Conservation (phyloP, 305 asterid species). For the Plantago coronopus region DNA sequence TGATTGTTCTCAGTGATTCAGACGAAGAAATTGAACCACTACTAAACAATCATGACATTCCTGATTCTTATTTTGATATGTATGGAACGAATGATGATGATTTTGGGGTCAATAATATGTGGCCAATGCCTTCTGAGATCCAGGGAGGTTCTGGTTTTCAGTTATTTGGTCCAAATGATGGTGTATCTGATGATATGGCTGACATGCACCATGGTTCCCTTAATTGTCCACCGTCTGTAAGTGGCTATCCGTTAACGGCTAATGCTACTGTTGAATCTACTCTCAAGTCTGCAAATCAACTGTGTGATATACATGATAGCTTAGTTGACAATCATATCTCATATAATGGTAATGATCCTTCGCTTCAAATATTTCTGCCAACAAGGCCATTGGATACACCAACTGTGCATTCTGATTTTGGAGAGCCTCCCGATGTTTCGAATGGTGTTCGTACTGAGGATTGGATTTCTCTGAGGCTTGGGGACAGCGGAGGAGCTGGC, state of each 20-base stretch:
- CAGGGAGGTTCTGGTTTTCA: constrained; percentile 74
- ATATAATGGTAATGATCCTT: constrained; percentile 65
- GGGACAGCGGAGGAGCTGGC: constrained; percentile 53
- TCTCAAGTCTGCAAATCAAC: constrained; percentile 37
- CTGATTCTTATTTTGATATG: constrained; percentile 57
- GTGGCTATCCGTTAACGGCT: constrained; percentile 43
- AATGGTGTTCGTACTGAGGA: constrained; percentile 71
- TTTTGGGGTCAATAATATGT: constrained; percentile 56
- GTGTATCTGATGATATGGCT: constrained; percentile 54
- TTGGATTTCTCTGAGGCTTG: constrained; percentile 88
- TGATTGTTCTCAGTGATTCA: constrained; percentile 83
- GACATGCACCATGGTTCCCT: constrained; percentile 58
- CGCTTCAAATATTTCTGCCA: constrained; percentile 91
- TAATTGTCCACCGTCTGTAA: constrained; percentile 52
- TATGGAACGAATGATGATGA: constrained; percentile 59
- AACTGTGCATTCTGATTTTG: constrained; percentile 46
- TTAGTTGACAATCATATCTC: constrained; percentile 72
- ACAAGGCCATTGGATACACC: constrained; percentile 69
- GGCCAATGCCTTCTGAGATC: constrained; percentile 72
- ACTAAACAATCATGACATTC: constrained; percentile 40
- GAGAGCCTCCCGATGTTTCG: constrained; percentile 55
- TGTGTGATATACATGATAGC: constrained; percentile 45
- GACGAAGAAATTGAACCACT: constrained; percentile 68
- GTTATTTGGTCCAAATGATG: constrained; percentile 76
- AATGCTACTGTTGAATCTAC: constrained; percentile 57